Evolutionary conservation across 768 basidiomycete species (phyloP).

Genomic region (Nidularia sp.): DNA sequence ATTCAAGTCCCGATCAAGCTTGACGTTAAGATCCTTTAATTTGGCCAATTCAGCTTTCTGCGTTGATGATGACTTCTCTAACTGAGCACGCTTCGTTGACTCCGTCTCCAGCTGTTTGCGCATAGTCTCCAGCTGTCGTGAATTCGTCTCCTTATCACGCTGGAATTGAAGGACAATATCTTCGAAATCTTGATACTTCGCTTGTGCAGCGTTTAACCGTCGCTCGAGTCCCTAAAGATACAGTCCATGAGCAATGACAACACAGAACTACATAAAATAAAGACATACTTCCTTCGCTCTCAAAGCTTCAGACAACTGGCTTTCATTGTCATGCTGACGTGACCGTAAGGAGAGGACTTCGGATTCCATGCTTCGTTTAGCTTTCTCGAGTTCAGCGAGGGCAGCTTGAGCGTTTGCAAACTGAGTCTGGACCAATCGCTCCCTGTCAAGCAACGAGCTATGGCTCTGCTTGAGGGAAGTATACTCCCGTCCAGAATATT

Average conservation of each 20-base stretch:
- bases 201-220: slow-evolving; percentile 66
- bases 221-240: slow-evolving; percentile 63
- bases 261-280: background rate
- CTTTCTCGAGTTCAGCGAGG: slow-evolving; percentile 61
- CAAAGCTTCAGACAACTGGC: slow-evolving; percentile 53
- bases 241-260: background rate
- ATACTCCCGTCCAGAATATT: slow-evolving; percentile 59
- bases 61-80: slow-evolving; percentile 59
- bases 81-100: slow-evolving; percentile 62
- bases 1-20: slow-evolving; percentile 77
- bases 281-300: slow-evolving; percentile 71
- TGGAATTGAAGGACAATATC: slow-evolving; percentile 83
- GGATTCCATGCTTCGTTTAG: slow-evolving; percentile 62
- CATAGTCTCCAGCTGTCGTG: slow-evolving; percentile 66
- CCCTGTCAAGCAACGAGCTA: slow-evolving; percentile 58
- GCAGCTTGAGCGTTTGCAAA: slow-evolving; percentile 43
- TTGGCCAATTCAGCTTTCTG: slow-evolving; percentile 70
- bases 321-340: slow-evolving; percentile 65
- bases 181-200: slow-evolving; percentile 82
- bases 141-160: slow-evolving; percentile 71
- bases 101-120: slow-evolving; percentile 77
- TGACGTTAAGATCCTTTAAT: slow-evolving; percentile 64
- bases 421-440: slow-evolving; percentile 48
- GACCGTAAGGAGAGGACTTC: slow-evolving; percentile 69
- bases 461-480: slow-evolving; percentile 56